A percentile compares a stretch with the other conserved stretches of the same genome.
phyloP scores from a whole-genome alignment of 1,284 basidiomycete species.

The Phellopilus nigrolimitatus region DNA sequence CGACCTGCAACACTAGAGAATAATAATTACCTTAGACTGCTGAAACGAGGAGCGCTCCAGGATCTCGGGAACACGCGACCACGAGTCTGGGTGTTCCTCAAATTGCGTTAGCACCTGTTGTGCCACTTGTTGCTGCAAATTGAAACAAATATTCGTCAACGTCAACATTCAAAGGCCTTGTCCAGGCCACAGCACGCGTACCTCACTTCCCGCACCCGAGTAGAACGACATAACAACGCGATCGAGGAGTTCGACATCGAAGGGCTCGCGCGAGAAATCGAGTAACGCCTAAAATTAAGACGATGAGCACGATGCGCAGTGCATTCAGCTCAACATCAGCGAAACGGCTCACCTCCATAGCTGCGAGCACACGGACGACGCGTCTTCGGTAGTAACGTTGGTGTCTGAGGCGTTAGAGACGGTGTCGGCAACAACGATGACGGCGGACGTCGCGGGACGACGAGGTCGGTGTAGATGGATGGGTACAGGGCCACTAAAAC shows the following conservation, averaged over 20 bases:
- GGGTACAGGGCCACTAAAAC: too few relatives aligned
- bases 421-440: too few relatives aligned
- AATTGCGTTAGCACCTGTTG: constrained; percentile 92
- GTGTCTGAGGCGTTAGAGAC: too few relatives aligned
- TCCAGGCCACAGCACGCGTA: constrained; percentile 32
- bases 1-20: background rate
- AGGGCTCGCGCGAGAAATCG: constrained; percentile 75
- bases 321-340: background rate
- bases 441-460: too few relatives aligned
- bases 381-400: too few relatives aligned
- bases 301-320: background rate
- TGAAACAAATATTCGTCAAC: too few relatives aligned
- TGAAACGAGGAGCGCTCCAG: constrained; percentile 82
- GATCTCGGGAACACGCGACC: constrained; percentile 96
- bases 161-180: constrained; percentile 16
- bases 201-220: constrained; percentile 72
- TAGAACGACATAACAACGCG: constrained; percentile 83
- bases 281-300: constrained; percentile 60
- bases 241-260: constrained; percentile 83
- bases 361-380: too few relatives aligned
- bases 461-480: too few relatives aligned
- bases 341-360: background rate
- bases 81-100: constrained; percentile 96
- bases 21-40: constrained; percentile 78
- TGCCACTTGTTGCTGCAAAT: constrained; percentile 81